phyloP scores from a whole-genome alignment of 1,139 yeast species.

The Candida labiduridarum region DNA sequence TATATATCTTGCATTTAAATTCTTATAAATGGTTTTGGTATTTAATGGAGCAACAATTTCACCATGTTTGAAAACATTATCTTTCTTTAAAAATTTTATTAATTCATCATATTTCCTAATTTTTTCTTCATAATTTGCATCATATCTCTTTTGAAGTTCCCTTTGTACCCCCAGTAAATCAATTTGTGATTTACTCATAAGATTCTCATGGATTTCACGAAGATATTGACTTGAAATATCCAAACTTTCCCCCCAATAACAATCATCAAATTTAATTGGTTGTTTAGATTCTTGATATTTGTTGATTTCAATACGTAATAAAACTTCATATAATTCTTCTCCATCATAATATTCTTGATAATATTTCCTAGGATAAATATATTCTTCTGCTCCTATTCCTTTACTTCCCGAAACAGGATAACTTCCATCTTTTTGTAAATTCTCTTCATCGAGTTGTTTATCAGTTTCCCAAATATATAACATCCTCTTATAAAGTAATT shows the following conservation, averaged over 20 bases:
- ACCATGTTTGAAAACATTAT: slow-evolving; percentile 35
- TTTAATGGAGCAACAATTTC: slow-evolving; percentile 25
- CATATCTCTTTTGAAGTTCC: slow-evolving; percentile 26
- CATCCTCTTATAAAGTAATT: slow-evolving; percentile 27
- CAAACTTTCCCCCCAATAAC: slow-evolving; percentile 29
- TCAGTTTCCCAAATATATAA: slow-evolving; percentile 30
- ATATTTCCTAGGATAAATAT: slow-evolving; percentile 31
- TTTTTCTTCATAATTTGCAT: slow-evolving; percentile 25
- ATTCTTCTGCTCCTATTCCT: slow-evolving; percentile 31
- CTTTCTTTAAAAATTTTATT: slow-evolving; percentile 18
- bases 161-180: slow-evolving; percentile 9
- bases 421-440: slow-evolving; percentile 27
- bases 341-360: slow-evolving; percentile 30
- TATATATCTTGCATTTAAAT: background rate
- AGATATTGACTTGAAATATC: slow-evolving; percentile 22
- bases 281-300: background rate
- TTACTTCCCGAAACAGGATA: slow-evolving; percentile 30
- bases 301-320: slow-evolving; percentile 17
- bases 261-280: slow-evolving; percentile 4
- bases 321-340: slow-evolving; percentile 42
- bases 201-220: slow-evolving; percentile 17
- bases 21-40: background rate
- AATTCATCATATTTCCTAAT: slow-evolving; percentile 21
- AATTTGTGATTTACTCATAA: slow-evolving; percentile 20
- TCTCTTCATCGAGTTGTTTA: slow-evolving; percentile 11